Conservation (phyloP, 1,139 yeast genomes). For the Diutina catenulata region DNA sequence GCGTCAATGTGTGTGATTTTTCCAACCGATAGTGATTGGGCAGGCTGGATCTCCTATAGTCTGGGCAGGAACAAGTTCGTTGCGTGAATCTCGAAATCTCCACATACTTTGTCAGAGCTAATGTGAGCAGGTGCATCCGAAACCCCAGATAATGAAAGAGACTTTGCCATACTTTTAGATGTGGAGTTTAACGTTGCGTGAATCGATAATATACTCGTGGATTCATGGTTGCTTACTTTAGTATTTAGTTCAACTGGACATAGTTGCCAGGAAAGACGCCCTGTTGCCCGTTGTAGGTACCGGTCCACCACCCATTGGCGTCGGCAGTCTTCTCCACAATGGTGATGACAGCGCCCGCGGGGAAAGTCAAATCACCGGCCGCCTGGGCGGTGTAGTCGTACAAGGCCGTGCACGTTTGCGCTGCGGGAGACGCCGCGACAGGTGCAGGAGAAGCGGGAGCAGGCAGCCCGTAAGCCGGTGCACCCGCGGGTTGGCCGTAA, state of each 20-base stretch:
- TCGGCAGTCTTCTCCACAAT: constrained; percentile 62
- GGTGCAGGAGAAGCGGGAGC: constrained; percentile 23
- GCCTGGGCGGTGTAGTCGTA: constrained; percentile 79
- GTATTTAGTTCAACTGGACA: constrained; percentile 36
- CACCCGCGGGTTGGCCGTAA: constrained; percentile 15
- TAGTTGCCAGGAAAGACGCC: constrained; percentile 97
- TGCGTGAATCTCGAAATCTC: no score
- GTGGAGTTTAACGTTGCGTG: no score
- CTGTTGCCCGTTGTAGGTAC: constrained; percentile 69
- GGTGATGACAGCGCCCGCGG: constrained; percentile 81
- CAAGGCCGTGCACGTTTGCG: constrained; percentile 59
- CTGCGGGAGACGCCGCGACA: constrained; percentile 17
- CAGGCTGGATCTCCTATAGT: no score
- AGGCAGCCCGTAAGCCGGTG: constrained; percentile 10
- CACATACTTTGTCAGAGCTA: no score
- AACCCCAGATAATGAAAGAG: no score
- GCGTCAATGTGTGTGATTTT: no score
- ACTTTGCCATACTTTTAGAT: no score
- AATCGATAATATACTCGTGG: no score
- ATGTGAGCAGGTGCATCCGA: no score
- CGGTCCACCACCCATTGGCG: constrained; percentile 97
- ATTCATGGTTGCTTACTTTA: no score
- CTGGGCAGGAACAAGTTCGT: no score
- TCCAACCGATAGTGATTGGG: no score
- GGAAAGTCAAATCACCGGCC: constrained; percentile 76